phyloP scores from a whole-genome alignment of 345 rosid species.

The Ceriops decandra region DNA sequence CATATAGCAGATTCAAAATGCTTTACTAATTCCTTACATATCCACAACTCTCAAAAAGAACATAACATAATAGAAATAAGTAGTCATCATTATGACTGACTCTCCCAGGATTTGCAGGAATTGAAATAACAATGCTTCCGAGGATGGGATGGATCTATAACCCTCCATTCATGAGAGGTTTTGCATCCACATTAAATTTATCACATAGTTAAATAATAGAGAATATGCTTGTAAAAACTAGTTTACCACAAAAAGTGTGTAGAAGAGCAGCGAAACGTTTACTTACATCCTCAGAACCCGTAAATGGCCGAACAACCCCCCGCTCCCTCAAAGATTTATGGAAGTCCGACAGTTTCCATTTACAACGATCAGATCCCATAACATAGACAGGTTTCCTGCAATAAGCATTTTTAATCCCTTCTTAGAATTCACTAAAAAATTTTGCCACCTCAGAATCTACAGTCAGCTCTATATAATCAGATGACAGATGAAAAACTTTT shows the following conservation, averaged over 20 bases:
- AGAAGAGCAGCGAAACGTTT: background rate
- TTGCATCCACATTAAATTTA: too few species aligned
- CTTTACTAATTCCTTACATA: too few species aligned
- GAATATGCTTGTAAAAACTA: conserved; percentile 74
- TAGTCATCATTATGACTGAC: too few species aligned
- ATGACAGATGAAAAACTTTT: conserved; percentile 3
- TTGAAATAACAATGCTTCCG: too few species aligned
- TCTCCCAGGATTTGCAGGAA: too few species aligned
- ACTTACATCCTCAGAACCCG: conserved; percentile 94
- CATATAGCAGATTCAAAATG: too few species aligned
- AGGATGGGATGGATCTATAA: too few species aligned
- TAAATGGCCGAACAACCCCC: conserved; percentile 78
- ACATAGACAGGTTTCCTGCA: conserved; percentile 91
- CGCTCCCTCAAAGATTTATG: conserved; percentile 77
- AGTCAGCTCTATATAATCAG: conserved; percentile 2
- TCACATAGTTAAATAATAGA: conserved; percentile 23
- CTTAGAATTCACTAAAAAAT: conserved; percentile 5
- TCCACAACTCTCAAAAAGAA: too few species aligned
- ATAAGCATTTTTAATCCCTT: background rate
- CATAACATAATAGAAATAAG: too few species aligned
- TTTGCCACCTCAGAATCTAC: background rate
- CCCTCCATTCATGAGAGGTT: too few species aligned
- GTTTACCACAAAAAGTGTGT: conserved; percentile 25
- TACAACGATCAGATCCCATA: conserved; percentile 77
- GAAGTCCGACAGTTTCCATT: conserved; percentile 83